These are phyloP conservation scores for Lyophyllum atratum DNA, from an alignment of 768 basidiomycete species.

Conservation along the genomic window DNA sequence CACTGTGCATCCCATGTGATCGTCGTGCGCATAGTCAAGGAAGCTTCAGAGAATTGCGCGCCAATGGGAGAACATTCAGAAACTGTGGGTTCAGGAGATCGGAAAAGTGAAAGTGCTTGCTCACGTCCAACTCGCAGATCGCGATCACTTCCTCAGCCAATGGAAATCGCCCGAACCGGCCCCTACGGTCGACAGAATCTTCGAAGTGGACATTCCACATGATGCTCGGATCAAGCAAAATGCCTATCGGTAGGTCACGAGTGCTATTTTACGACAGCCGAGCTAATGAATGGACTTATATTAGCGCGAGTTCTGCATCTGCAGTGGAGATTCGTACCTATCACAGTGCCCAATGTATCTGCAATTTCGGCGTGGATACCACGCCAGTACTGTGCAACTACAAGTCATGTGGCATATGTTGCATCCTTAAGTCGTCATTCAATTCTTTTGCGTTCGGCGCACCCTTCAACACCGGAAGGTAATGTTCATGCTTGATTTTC, in stretches of 20 bases:
- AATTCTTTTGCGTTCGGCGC: slow-evolving; percentile 57
- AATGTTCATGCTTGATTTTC: slow-evolving; percentile 13
- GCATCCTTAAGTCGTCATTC: slow-evolving; percentile 59
- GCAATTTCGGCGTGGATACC: slow-evolving; percentile 64
- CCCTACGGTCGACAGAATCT: slow-evolving; percentile 56
- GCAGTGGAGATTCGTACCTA: slow-evolving; percentile 58
- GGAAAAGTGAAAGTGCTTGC: slow-evolving; percentile 12
- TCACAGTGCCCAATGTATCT: slow-evolving; percentile 67
- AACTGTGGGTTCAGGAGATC: slow-evolving; percentile 40
- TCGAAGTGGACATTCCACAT: slow-evolving; percentile 48
- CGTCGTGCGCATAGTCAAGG: slow-evolving; percentile 41
- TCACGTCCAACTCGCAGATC: slow-evolving; percentile 32
- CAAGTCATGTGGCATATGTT: slow-evolving; percentile 67
- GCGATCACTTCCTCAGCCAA: slow-evolving; percentile 53
- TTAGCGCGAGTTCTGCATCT: slow-evolving; percentile 35
- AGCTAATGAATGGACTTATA: not conserved
- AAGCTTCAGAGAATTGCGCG: slow-evolving; percentile 49
- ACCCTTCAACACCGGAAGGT: slow-evolving; percentile 57
- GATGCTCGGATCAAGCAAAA: slow-evolving; percentile 48
- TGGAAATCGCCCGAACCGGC: slow-evolving; percentile 44
- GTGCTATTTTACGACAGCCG: too few relatives aligned
- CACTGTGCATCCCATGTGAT: slow-evolving; percentile 54
- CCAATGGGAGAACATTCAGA: slow-evolving; percentile 49
- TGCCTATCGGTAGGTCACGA: slow-evolving; percentile 43
- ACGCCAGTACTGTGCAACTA: slow-evolving; percentile 53